phyloP scores from a whole-genome alignment of 2,329 filamentous ascomycete genomes.

The Sclerotinia spermophila region DNA sequence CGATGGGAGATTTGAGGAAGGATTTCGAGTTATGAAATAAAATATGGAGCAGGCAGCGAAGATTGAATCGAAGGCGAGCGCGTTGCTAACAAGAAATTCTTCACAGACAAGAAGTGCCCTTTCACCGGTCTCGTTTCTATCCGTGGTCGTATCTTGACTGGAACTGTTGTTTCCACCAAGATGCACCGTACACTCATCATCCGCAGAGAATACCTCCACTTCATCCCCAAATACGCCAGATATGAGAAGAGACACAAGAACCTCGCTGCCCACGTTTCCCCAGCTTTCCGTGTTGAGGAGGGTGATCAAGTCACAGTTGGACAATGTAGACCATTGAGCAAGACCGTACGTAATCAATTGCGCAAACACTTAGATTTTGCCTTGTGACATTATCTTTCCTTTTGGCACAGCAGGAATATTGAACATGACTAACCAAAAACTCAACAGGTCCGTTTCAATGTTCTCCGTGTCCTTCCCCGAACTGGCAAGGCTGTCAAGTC shows the following conservation, averaged over 20 bases:
- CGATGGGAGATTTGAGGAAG: background rate
- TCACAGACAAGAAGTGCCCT: conserved; percentile 98
- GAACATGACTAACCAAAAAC: background rate
- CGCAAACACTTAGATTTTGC: background rate
- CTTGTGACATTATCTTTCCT: background rate
- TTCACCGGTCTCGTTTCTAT: conserved; percentile 99
- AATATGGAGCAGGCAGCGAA: conserved; percentile 7
- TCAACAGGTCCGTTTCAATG: conserved; percentile 92
- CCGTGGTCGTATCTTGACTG: conserved; percentile 99
- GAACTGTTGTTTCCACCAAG: conserved; percentile 99
- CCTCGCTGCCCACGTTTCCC: conserved; percentile 96
- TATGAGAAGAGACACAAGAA: conserved; percentile 99
- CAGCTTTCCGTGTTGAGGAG: conserved; percentile 99
- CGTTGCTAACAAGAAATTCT: conserved; percentile 26
- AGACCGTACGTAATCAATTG: conserved; percentile 74
- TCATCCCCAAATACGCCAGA: conserved; percentile 98
- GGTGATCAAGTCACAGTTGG: conserved; percentile 99
- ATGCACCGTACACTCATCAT: conserved; percentile 99
- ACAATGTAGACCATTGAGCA: conserved; percentile 98
- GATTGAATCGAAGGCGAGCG: background rate
- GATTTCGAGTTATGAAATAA: background rate
- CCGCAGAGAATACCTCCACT: conserved; percentile 99
- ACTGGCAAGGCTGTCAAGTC: conserved; percentile 96
- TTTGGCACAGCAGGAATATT: background rate
- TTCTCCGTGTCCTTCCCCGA: conserved; percentile 95